Percentiles rank a stretch among this genome's conserved stretches.
Conservation (phyloP, 768 basidiomycete species). For the Lentinus tigrinus region DNA sequence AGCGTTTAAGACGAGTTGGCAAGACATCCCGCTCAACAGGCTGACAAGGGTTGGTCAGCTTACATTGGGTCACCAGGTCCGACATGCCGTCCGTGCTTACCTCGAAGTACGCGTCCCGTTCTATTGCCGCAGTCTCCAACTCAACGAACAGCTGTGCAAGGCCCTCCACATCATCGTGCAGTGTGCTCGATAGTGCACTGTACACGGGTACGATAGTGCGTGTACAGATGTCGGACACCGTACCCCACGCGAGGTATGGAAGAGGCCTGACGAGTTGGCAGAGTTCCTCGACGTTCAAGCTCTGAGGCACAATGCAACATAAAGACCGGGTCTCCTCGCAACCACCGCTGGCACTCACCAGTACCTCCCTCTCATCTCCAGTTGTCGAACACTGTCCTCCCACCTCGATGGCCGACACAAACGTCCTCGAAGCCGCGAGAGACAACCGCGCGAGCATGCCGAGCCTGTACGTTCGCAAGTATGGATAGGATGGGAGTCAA, state of each 20-base stretch:
- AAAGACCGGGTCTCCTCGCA: background rate
- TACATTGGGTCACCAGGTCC: background rate
- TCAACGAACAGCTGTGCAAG: conserved; percentile 44
- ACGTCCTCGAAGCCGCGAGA: conserved; percentile 10
- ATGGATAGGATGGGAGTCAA: background rate
- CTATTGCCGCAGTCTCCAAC: conserved; percentile 28
- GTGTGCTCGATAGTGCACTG: conserved; percentile 32
- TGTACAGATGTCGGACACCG: conserved; percentile 21
- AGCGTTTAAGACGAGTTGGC: conserved; percentile 1
- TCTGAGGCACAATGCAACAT: conserved; percentile 12
- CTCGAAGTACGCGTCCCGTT: conserved; percentile 16
- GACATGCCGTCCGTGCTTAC: background rate
- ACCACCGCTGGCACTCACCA: background rate
- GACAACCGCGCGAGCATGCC: conserved; percentile 13
- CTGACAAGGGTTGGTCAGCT: background rate
- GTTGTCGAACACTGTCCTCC: conserved; percentile 1
- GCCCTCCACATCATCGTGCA: conserved; percentile 40
- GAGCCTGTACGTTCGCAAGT: background rate
- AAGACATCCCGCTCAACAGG: conserved; percentile 14
- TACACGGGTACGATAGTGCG: conserved; percentile 29
- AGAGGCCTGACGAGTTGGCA: conserved; percentile 18
- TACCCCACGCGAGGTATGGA: conserved; percentile 23
- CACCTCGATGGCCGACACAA: conserved; percentile 9
- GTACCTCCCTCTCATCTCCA: background rate
- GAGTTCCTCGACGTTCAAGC: conserved; percentile 24